phyloP scores from a whole-genome alignment of 331 rosid genomes.

The Erythrophleum ivorense region DNA sequence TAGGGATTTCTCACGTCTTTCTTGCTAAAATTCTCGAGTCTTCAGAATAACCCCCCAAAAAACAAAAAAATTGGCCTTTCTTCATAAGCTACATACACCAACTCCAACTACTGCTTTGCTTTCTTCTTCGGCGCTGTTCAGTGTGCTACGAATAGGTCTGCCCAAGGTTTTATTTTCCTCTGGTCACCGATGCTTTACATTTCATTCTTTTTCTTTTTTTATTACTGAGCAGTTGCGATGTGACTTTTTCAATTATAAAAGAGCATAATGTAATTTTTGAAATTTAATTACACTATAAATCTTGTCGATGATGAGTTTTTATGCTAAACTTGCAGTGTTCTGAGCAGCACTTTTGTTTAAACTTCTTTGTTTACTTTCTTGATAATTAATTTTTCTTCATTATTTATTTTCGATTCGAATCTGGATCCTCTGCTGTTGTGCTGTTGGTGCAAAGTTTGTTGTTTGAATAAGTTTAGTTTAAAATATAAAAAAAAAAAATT shows the following conservation, averaged over 20 bases:
- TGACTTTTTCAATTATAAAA: background rate
- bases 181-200: background rate
- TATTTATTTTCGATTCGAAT: background rate
- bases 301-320: background rate
- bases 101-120: conserved; percentile 11
- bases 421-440: conserved; percentile 20
- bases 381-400: background rate
- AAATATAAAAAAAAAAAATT: too few species aligned
- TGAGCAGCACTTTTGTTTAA: background rate
- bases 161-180: background rate
- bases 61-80: background rate
- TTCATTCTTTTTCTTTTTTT: background rate
- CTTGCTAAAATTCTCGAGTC: background rate
- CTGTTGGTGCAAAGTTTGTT: too few species aligned
- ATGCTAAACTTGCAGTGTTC: background rate
- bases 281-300: background rate
- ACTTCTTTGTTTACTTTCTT: background rate
- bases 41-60: background rate
- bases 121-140: conserved; percentile 12
- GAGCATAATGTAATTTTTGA: background rate
- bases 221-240: background rate
- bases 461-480: too few species aligned
- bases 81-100: background rate
- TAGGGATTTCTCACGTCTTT: background rate
- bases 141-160: conserved; percentile 22